A percentile compares a stretch with the other conserved stretches of the same genome.
These are phyloP conservation scores for Rhodotorula graminis DNA, from an alignment of 768 basidiomycete genomes.

Conservation along the genomic window DNA sequence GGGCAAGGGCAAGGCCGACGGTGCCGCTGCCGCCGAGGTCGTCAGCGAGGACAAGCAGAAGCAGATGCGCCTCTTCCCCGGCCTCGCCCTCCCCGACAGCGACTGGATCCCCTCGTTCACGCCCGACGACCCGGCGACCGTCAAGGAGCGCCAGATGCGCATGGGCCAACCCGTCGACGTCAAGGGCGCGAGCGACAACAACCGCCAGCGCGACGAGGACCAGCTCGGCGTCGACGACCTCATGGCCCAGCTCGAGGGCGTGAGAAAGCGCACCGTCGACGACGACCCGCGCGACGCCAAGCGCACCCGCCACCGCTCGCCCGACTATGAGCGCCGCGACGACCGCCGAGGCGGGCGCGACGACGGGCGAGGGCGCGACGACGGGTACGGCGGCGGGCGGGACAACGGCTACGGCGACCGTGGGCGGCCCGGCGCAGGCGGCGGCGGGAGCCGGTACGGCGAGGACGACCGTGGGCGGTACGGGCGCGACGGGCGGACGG, in stretches of 20 bases:
- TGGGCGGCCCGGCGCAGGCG: slow-evolving; percentile 20
- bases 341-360: slow-evolving; percentile 35
- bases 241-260: slow-evolving; percentile 67
- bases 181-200: slow-evolving; percentile 37
- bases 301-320: slow-evolving; percentile 48
- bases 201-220: slow-evolving; percentile 12
- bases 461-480: slow-evolving; percentile 50
- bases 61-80: slow-evolving; percentile 80
- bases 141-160: slow-evolving; percentile 32
- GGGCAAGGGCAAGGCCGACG: slow-evolving; percentile 44
- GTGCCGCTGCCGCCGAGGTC: not conserved
- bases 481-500: slow-evolving; percentile 45
- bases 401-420: slow-evolving; percentile 41
- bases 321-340: slow-evolving; percentile 46
- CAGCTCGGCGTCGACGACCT: slow-evolving; percentile 77
- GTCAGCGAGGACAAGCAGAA: slow-evolving; percentile 63
- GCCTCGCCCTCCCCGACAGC: slow-evolving; percentile 73
- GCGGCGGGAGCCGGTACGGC: slow-evolving; percentile 35
- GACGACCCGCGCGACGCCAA: slow-evolving; percentile 43
- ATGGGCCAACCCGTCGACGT: slow-evolving; percentile 24
- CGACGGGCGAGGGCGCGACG: slow-evolving; percentile 13
- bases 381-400: slow-evolving; percentile 39
- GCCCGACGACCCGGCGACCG: slow-evolving; percentile 42
- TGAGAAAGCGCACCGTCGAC: slow-evolving; percentile 57
- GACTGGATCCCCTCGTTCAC: slow-evolving; percentile 56